phyloP scores from a whole-genome alignment of 192 early-diverging fungal genomes.

The Podochytrium sp. region DNA sequence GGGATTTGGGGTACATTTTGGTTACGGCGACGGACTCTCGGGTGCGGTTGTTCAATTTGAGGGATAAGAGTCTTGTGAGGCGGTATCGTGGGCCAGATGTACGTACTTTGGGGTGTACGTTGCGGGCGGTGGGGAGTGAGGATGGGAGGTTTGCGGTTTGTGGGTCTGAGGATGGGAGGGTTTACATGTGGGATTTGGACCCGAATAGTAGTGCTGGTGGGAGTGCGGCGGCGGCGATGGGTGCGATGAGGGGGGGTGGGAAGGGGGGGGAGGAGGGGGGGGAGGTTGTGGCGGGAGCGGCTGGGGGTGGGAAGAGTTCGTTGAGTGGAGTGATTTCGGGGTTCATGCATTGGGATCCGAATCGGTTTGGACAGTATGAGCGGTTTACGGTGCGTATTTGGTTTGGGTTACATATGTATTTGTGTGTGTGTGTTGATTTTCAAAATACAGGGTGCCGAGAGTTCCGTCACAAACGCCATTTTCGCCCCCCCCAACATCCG shows the following conservation, averaged over 20 bases:
- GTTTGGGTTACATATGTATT: no score
- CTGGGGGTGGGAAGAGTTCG: constrained; percentile 3
- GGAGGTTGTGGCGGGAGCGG: not conserved
- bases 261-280: not conserved
- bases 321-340: constrained; percentile 17
- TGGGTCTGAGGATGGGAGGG: constrained; percentile 77
- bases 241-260: not conserved
- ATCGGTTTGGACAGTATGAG: constrained; percentile 16
- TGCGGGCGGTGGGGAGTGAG: constrained; percentile 76
- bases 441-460: no score
- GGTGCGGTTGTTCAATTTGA: constrained; percentile 76
- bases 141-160: constrained; percentile 81
- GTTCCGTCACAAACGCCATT: not conserved
- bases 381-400: constrained; percentile 1
- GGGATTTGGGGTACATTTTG: constrained; percentile 48
- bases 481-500: constrained; percentile 19
- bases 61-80: constrained; percentile 73
- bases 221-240: not conserved
- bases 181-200: constrained; percentile 61
- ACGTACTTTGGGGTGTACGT: constrained; percentile 57
- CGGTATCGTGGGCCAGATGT: constrained; percentile 85
- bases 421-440: no score
- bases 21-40: constrained; percentile 84
- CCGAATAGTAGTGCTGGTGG: constrained; percentile 8
- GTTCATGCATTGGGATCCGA: constrained; percentile 28